A percentile compares a stretch with the other conserved stretches of the same genome.
Evolutionary conservation across 805 yeast genomes (phyloP).

Genomic region (Vanderwaltozyma yarrowii): DNA sequence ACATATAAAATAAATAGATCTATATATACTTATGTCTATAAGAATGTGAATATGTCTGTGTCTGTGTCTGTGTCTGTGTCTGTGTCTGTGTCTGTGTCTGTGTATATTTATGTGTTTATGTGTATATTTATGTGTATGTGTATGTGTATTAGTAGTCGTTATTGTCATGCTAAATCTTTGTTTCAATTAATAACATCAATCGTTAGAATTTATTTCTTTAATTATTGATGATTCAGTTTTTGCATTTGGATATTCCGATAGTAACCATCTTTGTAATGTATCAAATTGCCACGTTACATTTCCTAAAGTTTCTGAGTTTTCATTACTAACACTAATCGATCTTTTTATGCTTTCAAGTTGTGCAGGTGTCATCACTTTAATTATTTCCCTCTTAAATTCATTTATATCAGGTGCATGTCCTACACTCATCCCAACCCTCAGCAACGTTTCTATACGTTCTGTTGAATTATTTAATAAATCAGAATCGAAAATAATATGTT

Average conservation of each 20-base stretch:
- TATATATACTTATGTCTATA: too few species aligned
- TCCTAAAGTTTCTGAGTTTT: conserved; percentile 10
- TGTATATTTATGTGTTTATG: too few species aligned
- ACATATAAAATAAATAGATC: too few species aligned
- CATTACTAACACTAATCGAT: conserved; percentile 20
- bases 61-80: too few species aligned
- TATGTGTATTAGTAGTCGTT: too few species aligned
- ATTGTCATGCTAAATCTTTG: too few species aligned
- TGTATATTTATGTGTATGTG: too few species aligned
- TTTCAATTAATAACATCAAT: neutral
- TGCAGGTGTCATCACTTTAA: conserved; percentile 22
- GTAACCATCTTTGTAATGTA: conserved; percentile 11
- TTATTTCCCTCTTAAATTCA: conserved; percentile 41
- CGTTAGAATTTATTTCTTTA: neutral
- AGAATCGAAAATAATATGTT: conserved; percentile 49
- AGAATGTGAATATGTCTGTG: too few species aligned
- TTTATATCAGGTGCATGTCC: conserved; percentile 53
- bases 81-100: too few species aligned
- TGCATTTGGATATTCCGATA: conserved; percentile 1
- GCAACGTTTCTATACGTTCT: conserved; percentile 67
- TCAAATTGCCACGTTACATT: conserved; percentile 24
- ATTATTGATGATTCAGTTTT: neutral
- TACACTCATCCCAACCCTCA: conserved; percentile 83
- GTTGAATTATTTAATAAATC: conserved; percentile 64
- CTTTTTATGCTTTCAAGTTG: conserved; percentile 23